phyloP scores from a whole-genome alignment of 2,329 filamentous ascomycete genomes.

The Volutella citrinella region DNA sequence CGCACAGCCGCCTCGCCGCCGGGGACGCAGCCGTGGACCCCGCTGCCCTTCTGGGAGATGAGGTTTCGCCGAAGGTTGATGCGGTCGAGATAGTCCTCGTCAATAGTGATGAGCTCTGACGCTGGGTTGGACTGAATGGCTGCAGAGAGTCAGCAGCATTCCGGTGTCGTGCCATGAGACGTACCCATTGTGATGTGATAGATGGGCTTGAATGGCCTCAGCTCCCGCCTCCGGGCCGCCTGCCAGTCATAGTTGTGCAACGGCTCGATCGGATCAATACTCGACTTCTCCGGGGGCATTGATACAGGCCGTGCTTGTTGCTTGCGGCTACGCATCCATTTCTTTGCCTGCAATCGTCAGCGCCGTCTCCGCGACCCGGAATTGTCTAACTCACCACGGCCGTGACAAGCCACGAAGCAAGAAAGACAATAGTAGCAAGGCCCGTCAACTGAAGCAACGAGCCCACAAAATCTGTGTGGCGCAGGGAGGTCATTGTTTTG shows the following conservation, averaged over 20 bases:
- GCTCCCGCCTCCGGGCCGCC: constrained; percentile 32
- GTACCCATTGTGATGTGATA: constrained; percentile 56
- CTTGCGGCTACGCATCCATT: constrained; percentile 17
- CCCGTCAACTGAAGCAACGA: constrained; percentile 7
- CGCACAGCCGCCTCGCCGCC: constrained; percentile 39
- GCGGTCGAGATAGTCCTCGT: constrained; percentile 46
- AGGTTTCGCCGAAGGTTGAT: constrained; percentile 38
- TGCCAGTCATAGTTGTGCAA: constrained; percentile 38
- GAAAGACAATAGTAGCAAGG: constrained; percentile 8
- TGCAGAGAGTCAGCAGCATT: constrained; percentile 22
- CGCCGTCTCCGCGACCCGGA: not conserved
- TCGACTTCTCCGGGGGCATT: constrained; percentile 2
- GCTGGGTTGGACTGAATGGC: constrained; percentile 41
- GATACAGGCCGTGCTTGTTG: constrained; percentile 1
- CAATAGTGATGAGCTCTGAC: constrained; percentile 51
- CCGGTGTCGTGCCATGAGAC: no score
- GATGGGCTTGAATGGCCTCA: constrained; percentile 49
- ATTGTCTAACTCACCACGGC: constrained; percentile 7
- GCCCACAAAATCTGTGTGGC: no score
- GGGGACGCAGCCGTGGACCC: constrained; percentile 41
- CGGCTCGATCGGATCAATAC: constrained; percentile 21
- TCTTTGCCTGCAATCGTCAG: constrained; percentile 11
- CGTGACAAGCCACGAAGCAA: constrained; percentile 10
- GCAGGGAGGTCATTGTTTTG: no score
- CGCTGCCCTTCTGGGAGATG: constrained; percentile 35